Conservation (phyloP, 176 grass and related monocot species). For the Eleusine indica region DNA sequence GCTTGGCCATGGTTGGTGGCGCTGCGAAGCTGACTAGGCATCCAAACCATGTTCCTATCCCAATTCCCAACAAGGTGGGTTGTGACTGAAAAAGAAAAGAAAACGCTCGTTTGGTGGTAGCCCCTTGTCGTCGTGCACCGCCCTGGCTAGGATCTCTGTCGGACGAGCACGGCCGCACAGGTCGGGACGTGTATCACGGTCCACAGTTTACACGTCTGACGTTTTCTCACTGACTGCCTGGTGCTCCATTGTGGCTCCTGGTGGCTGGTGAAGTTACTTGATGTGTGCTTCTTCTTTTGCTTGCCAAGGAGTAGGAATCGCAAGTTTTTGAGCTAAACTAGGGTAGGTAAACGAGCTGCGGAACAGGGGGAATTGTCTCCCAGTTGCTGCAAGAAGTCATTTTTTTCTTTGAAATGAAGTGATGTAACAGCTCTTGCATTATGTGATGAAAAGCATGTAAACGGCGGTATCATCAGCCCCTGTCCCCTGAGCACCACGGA, state of each 20-base stretch:
- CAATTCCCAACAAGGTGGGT: not conserved
- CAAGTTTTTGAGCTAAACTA: no score
- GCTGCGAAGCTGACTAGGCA: conserved; percentile 15
- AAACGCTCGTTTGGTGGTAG: not conserved
- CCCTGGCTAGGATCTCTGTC: not conserved
- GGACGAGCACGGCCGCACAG: not conserved
- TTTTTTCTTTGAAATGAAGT: no score
- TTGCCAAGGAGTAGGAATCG: no score
- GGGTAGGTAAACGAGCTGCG: no score
- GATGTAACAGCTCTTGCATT: no score
- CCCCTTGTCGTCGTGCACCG: not conserved
- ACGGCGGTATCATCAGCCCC: no score
- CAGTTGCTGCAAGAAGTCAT: no score
- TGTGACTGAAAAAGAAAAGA: not conserved
- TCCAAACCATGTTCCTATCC: not conserved
- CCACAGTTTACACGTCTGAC: not conserved
- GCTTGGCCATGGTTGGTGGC: not conserved
- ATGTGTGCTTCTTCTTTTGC: no score
- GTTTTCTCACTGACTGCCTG: not conserved
- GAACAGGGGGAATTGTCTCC: no score
- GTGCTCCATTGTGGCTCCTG: not conserved
- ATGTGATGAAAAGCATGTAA: no score
- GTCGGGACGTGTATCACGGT: not conserved
- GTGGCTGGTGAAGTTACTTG: no score
- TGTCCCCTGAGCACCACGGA: no score